Evolutionary conservation across 345 rosid genomes (phyloP), one percentile per base, ranked within the genome.

Genomic region (Salix purpurea): DNA sequence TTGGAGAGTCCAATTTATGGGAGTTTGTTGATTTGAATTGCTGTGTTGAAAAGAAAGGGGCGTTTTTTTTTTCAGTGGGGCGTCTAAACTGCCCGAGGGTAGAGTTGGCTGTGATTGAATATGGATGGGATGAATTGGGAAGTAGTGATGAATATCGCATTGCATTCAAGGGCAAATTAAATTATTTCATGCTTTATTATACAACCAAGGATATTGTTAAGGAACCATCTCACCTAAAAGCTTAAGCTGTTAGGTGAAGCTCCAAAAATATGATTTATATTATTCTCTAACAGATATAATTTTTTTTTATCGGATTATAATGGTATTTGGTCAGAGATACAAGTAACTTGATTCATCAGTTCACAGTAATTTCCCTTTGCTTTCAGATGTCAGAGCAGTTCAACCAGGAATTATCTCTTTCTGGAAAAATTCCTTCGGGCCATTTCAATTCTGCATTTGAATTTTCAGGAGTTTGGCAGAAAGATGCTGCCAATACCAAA

Each of bases 381-480:
- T 64, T 77, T 69, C 37, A 81, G 84, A 81, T 81, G 84, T 77
- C 84, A 2, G 84, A 81, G 78, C 84, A 77, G 65, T 81, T 81
- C 28, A 81, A 81, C 75, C 84, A 77, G 73, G 81, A 81, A 36
- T 32, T 81, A 1, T 64, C 84, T 30, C 81, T 81, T 37, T 69
- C 81, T 18, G 84, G 84, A 46, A 81, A 81, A 70, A 81, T 81
- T 34, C 84, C 84, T 15, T 15, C 84, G 0, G 84, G 84, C 30
- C 76, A 78, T 77, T 81, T 81, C 72, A 81, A 77, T 74, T 21
- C 76, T 7, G 84, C 84, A 15, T 81, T 77, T 56, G 81, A 81
- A 21, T 67, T 81, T 30, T 39, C 80, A 1, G 76, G 81, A 66
- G 52, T 66, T 50, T 81, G 84, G 84, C 84, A 81, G 76, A 78